Conservation (phyloP, 352 stramenopile species). For the Globisporangium canariense region DNA sequence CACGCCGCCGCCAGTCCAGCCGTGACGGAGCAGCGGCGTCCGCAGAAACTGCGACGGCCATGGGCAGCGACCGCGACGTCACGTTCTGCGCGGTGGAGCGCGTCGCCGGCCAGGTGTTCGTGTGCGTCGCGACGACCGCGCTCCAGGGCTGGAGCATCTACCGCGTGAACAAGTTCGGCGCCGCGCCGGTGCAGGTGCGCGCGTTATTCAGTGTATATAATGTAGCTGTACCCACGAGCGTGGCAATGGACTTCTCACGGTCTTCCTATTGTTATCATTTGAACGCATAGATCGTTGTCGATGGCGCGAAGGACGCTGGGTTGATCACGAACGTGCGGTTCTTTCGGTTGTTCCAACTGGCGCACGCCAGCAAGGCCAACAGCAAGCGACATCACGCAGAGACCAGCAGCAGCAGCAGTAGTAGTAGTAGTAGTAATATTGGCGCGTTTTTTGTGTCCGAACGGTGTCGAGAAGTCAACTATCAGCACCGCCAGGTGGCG, state of each 20-base stretch:
- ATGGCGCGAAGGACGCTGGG: conserved; percentile 38
- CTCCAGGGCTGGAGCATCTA: conserved; percentile 47
- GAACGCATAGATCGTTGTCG: conserved; percentile 36
- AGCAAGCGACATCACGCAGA: not conserved
- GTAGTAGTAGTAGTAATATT: conserved; percentile 7
- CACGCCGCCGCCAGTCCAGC: not conserved
- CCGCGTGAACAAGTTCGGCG: conserved; percentile 55
- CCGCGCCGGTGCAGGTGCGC: conserved; percentile 44
- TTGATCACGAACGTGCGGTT: conserved; percentile 50
- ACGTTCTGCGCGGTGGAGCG: conserved; percentile 67
- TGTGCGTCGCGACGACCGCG: conserved; percentile 53
- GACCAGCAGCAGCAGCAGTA: not conserved
- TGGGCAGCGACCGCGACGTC: conserved; percentile 31
- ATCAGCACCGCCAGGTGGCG: conserved; percentile 11
- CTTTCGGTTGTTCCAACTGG: conserved; percentile 53
- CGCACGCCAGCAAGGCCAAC: not conserved
- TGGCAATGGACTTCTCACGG: not conserved
- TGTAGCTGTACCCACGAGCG: not conserved
- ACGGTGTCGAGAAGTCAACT: conserved; percentile 34
- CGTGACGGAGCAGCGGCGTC: conserved; percentile 2
- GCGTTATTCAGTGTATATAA: not conserved
- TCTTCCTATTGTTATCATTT: not conserved
- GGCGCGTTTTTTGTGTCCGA: conserved; percentile 57
- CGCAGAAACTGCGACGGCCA: conserved; percentile 17
- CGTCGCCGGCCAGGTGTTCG: conserved; percentile 41